Conservation (phyloP, 805 yeast species). For the Nakazawaea pomicola region DNA sequence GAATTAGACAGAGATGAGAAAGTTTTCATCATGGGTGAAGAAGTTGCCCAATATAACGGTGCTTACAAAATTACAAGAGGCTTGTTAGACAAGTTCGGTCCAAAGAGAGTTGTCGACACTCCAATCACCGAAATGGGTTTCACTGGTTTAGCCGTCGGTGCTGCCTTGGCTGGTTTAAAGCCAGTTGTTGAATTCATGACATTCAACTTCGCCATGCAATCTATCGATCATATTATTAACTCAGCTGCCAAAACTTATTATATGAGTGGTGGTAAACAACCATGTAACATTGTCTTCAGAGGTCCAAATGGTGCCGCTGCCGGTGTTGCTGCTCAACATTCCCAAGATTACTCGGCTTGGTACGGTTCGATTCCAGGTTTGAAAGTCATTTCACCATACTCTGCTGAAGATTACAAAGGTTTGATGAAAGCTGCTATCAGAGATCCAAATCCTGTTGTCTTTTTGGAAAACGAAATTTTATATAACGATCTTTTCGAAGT, state of each 20-base stretch:
- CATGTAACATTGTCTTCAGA: slow-evolving; percentile 95
- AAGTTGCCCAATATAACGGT: slow-evolving; percentile 98
- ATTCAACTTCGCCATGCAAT: slow-evolving; percentile 98
- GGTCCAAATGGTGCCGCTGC: slow-evolving; percentile 99
- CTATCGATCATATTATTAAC: slow-evolving; percentile 96
- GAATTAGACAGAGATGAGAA: slow-evolving; percentile 94
- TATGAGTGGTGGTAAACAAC: slow-evolving; percentile 99
- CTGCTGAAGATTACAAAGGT: slow-evolving; percentile 95
- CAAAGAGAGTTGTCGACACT: slow-evolving; percentile 88
- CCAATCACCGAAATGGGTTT: slow-evolving; percentile 99
- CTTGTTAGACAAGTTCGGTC: slow-evolving; percentile 90
- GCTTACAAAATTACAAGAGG: slow-evolving; percentile 98
- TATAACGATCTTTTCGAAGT: slow-evolving; percentile 91
- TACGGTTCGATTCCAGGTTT: slow-evolving; percentile 97
- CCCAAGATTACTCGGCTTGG: slow-evolving; percentile 97
- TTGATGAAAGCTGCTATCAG: slow-evolving; percentile 93
- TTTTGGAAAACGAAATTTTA: slow-evolving; percentile 91
- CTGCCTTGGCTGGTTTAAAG: slow-evolving; percentile 92
- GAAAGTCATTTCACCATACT: slow-evolving; percentile 92
- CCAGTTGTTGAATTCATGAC: slow-evolving; percentile 99
- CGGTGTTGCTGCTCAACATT: slow-evolving; percentile 99
- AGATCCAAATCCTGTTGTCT: slow-evolving; percentile 97
- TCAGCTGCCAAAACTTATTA: slow-evolving; percentile 98
- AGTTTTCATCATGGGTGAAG: slow-evolving; percentile 97
- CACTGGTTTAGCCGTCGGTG: slow-evolving; percentile 92